Conservation (phyloP, 768 basidiomycete genomes). For the Suillus paluster region DNA sequence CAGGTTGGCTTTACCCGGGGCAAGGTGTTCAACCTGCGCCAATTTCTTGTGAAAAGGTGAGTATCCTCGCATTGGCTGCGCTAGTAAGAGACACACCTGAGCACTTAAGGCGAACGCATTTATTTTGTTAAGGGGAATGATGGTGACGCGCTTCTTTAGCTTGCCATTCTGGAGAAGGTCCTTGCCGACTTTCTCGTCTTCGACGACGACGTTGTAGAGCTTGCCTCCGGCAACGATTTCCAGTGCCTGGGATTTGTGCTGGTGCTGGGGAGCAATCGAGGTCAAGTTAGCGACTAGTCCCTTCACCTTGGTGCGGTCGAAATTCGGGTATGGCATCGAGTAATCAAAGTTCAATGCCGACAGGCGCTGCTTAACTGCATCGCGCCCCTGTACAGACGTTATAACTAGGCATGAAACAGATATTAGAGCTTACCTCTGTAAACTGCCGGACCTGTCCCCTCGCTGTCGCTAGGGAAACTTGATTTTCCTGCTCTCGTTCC, state of each 20-base stretch:
- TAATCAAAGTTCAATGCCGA: constrained; percentile 86
- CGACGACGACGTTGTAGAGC: constrained; percentile 92
- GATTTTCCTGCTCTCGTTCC: constrained; percentile 67
- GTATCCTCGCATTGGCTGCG: not conserved
- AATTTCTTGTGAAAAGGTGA: constrained; percentile 63
- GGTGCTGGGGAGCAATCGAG: constrained; percentile 68
- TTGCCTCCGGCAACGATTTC: constrained; percentile 91
- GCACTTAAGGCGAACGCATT: constrained; percentile 57
- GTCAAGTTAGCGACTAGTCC: constrained; percentile 93
- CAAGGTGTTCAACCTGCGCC: constrained; percentile 67
- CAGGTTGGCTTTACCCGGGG: constrained; percentile 79
- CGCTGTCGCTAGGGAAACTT: constrained; percentile 54
- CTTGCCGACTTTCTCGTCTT: constrained; percentile 88
- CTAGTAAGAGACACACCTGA: constrained; percentile 43
- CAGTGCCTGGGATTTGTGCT: constrained; percentile 83
- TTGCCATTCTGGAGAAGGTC: constrained; percentile 77
- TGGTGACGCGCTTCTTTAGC: constrained; percentile 87
- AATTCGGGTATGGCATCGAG: constrained; percentile 71
- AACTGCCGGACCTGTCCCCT: constrained; percentile 57
- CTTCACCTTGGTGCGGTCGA: constrained; percentile 86
- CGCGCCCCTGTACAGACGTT: constrained; percentile 56
- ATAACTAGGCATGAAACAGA: constrained; percentile 10
- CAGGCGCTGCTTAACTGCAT: constrained; percentile 66
- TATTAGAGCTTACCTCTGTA: constrained; percentile 56
- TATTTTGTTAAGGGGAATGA: constrained; percentile 95